Conservation (phyloP, 139 green algal species). For the Coelastrella sp. region DNA sequence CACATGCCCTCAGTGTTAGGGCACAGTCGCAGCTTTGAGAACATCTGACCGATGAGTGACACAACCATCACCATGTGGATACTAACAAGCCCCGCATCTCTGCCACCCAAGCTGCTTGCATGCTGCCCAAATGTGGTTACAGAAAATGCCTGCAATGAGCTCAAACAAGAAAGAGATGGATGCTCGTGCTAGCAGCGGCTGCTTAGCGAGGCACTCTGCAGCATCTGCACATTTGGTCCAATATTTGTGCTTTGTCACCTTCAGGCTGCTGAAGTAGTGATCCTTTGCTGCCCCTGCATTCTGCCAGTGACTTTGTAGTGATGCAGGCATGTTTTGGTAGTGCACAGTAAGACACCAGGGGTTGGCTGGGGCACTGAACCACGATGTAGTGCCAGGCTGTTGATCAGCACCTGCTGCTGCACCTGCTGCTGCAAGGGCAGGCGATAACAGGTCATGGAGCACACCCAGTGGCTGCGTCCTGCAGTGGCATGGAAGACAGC, state of each 20-base stretch:
- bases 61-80: too few relatives aligned
- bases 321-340: conserved; percentile 52
- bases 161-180: too few relatives aligned
- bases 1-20: too few relatives aligned
- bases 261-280: conserved; percentile 71
- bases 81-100: too few relatives aligned
- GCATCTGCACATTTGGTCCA: too few relatives aligned
- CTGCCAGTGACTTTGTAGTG: conserved; percentile 51
- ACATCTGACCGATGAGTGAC: too few relatives aligned
- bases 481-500: neutral
- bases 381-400: conserved; percentile 30
- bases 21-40: too few relatives aligned
- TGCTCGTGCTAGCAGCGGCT: neutral
- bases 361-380: neutral
- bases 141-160: too few relatives aligned
- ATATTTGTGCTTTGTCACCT: conserved; percentile 44
- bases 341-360: conserved; percentile 63
- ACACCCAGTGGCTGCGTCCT: conserved; percentile 69
- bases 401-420: conserved; percentile 24
- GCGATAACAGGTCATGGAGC: conserved; percentile 64
- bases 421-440: conserved; percentile 45
- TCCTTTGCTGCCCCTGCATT: conserved; percentile 47
- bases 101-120: too few relatives aligned
- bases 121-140: too few relatives aligned
- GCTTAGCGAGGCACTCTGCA: neutral